Evolutionary conservation across 75 land plant species (phyloP).

Genomic region (Selaginella tamariscina): DNA sequence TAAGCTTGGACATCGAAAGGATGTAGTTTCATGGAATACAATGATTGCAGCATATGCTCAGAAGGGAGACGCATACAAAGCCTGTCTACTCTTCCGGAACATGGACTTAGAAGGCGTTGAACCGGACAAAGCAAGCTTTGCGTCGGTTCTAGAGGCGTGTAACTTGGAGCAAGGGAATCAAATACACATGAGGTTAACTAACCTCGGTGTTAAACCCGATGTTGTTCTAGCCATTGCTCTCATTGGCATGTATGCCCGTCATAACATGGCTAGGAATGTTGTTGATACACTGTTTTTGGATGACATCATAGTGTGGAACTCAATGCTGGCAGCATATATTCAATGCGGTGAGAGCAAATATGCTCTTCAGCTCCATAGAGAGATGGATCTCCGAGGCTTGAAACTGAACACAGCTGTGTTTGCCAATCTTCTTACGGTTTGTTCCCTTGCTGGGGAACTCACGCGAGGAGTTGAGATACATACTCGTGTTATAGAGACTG

Average conservation of each 20-base stretch:
- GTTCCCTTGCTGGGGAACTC: not conserved
- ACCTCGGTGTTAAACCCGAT: not conserved
- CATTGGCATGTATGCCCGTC: not conserved
- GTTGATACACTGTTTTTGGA: not conserved
- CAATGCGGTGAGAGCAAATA: not conserved
- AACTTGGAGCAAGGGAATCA: not conserved
- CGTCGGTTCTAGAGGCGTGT: constrained; percentile 1
- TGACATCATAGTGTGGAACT: not conserved
- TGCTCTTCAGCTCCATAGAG: not conserved
- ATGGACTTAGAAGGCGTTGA: not conserved
- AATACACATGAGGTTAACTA: not conserved
- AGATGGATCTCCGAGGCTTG: not conserved
- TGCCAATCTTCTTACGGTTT: not conserved
- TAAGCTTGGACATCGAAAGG: not conserved
- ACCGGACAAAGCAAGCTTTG: constrained; percentile 1
- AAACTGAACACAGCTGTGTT: not conserved
- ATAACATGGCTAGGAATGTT: not conserved
- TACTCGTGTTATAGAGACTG: not conserved
- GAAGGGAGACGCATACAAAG: not conserved
- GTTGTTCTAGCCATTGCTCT: not conserved
- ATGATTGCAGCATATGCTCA: constrained; percentile 13
- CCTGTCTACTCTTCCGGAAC: not conserved
- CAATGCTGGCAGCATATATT: not conserved
- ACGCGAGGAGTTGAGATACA: not conserved
- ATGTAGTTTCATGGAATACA: constrained; percentile 11